phyloP scores from a whole-genome alignment of 805 yeast species.

The Candida palmyrensis region DNA sequence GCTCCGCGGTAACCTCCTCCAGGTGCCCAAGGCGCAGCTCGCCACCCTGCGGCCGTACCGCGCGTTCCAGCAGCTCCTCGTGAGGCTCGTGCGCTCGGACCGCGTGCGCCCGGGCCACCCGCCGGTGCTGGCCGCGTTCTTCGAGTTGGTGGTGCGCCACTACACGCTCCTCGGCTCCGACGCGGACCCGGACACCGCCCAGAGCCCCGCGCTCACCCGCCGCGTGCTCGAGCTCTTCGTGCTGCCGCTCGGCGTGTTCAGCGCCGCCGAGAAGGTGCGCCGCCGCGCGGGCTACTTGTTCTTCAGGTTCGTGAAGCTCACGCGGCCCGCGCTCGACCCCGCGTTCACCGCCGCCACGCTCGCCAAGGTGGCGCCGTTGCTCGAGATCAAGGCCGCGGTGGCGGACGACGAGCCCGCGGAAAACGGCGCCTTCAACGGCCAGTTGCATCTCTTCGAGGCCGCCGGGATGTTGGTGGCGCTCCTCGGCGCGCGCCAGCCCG shows the following conservation, averaged over 20 bases:
- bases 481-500: constrained; percentile 29
- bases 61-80: constrained; percentile 57
- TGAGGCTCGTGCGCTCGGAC: constrained; percentile 47
- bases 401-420: constrained; percentile 48
- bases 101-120: constrained; percentile 59
- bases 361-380: constrained; percentile 53
- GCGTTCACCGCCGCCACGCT: constrained; percentile 51
- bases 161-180: constrained; percentile 46
- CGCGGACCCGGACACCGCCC: neutral
- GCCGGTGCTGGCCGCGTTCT: constrained; percentile 72
- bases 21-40: constrained; percentile 61
- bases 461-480: constrained; percentile 70
- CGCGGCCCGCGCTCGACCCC: constrained; percentile 56
- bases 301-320: constrained; percentile 71
- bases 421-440: constrained; percentile 64
- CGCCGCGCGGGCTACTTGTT: constrained; percentile 88
- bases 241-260: constrained; percentile 77
- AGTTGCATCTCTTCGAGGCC: constrained; percentile 79
- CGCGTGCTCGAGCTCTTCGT: constrained; percentile 74
- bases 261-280: constrained; percentile 66
- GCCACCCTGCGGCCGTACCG: constrained; percentile 60
- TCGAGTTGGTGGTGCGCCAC: constrained; percentile 82
- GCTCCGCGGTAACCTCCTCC: constrained; percentile 70
- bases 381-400: constrained; percentile 57
- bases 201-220: constrained; percentile 33